Percentiles rank a stretch among this genome's conserved stretches.
These are phyloP conservation scores for Westerdykella sp. DNA, from an alignment of 2,329 filamentous ascomycete species.

Conservation along the genomic window DNA sequence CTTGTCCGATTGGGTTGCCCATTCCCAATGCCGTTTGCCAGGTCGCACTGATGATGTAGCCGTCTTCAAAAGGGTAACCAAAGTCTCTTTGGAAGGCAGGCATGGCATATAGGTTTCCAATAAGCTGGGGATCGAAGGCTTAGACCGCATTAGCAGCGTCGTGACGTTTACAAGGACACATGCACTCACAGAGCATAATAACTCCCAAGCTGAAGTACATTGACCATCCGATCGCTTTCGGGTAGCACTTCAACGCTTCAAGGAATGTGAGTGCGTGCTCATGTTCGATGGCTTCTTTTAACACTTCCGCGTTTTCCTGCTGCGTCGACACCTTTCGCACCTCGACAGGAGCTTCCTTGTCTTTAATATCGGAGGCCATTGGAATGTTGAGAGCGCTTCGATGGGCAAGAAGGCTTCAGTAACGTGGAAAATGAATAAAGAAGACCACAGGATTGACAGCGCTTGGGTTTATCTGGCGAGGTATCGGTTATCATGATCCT, in stretches of 20 bases:
- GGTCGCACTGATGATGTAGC: conserved; percentile 34
- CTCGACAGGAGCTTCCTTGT: conserved; percentile 8
- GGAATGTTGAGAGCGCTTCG: too few relatives aligned
- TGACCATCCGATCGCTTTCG: conserved; percentile 49
- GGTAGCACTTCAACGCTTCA: conserved; percentile 41
- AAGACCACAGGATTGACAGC: too few relatives aligned
- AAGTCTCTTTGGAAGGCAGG: conserved; percentile 54
- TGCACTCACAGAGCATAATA: conserved; percentile 51
- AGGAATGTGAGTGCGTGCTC: conserved; percentile 34
- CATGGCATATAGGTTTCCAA: conserved; percentile 56
- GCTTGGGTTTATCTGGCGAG: too few relatives aligned
- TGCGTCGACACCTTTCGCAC: conserved; percentile 14
- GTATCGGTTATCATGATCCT: too few relatives aligned
- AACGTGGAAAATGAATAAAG: too few relatives aligned
- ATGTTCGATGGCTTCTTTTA: conserved; percentile 29
- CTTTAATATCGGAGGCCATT: conserved; percentile 7
- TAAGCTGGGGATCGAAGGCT: conserved; percentile 58
- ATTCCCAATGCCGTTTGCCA: conserved; percentile 41
- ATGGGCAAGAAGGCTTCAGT: too few relatives aligned
- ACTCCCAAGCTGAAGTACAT: conserved; percentile 55
- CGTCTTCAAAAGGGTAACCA: conserved; percentile 46
- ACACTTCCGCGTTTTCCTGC: conserved; percentile 20
- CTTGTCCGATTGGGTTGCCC: conserved; percentile 53
- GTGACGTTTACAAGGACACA: background rate
- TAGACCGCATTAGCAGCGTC: conserved; percentile 1